Conservation (phyloP, 768 basidiomycete genomes). For the Lentinus brumalis region DNA sequence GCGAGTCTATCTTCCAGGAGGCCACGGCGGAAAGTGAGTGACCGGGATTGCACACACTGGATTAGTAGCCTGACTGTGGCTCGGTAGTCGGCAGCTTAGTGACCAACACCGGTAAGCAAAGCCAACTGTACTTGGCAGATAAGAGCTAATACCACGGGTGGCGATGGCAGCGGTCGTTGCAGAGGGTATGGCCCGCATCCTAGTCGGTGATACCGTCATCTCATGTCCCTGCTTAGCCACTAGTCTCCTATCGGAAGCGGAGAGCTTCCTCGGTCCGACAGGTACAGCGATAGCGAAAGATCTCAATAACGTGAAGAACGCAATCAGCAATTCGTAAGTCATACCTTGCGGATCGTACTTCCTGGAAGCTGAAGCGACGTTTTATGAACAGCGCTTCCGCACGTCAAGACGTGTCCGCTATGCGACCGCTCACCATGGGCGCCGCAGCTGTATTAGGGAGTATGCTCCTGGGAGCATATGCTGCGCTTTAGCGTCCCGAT, state of each 20-base stretch:
- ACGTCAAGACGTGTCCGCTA: not conserved
- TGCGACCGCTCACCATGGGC: not conserved
- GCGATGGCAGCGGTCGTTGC: not conserved
- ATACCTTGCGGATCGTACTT: not conserved
- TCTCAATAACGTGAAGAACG: not conserved
- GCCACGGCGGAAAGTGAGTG: slow-evolving; percentile 3
- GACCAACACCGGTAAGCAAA: not conserved
- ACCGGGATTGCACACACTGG: too few relatives aligned
- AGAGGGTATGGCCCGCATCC: not conserved
- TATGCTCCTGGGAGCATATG: slow-evolving; percentile 11
- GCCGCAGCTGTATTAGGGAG: slow-evolving; percentile 3
- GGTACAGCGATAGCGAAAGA: not conserved
- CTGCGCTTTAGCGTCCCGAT: not conserved
- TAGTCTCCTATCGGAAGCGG: not conserved
- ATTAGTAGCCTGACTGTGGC: not conserved
- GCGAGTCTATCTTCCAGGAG: slow-evolving; percentile 3
- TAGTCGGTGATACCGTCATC: too few relatives aligned
- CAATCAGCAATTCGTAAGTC: not conserved
- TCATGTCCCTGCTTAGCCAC: not conserved
- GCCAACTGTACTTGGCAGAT: not conserved
- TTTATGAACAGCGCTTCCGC: not conserved
- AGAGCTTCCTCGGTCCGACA: not conserved
- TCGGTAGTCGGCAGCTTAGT: slow-evolving; percentile 1
- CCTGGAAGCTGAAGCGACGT: not conserved
- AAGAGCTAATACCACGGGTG: not conserved